Evolutionary conservation across 768 basidiomycete species (phyloP).

Genomic region (Calocybe gangraenosa): DNA sequence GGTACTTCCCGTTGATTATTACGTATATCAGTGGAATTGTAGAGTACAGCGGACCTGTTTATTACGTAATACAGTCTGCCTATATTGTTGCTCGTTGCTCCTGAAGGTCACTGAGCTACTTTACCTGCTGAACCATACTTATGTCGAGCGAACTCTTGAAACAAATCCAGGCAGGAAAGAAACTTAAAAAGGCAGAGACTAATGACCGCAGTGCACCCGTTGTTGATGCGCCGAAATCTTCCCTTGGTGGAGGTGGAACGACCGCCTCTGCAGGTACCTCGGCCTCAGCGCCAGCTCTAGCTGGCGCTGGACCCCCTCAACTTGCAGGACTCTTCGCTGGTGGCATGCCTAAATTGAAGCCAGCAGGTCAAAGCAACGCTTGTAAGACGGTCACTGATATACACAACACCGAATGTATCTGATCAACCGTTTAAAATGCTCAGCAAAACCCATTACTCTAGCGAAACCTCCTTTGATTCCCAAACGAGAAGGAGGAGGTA

Average conservation of each 20-base stretch:
- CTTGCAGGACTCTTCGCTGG: conserved; percentile 85
- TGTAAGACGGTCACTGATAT: conserved; percentile 34
- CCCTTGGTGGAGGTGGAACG: conserved; percentile 36
- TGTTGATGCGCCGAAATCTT: conserved; percentile 44
- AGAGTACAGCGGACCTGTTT: background rate
- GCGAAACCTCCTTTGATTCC: conserved; percentile 69
- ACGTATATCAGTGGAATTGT: background rate
- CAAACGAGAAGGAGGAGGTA: conserved; percentile 31
- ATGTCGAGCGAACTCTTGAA: conserved; percentile 78
- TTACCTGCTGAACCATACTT: too few relatives aligned
- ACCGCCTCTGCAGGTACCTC: conserved; percentile 24
- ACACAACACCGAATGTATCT: conserved; percentile 5
- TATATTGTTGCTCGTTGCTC: too few relatives aligned
- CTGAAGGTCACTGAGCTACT: too few relatives aligned
- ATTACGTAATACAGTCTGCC: conserved; percentile 12
- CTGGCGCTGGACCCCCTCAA: conserved; percentile 60
- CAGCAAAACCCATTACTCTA: conserved; percentile 59
- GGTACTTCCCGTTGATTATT: background rate
- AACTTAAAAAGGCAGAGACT: conserved; percentile 77
- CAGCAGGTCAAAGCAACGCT: conserved; percentile 58
- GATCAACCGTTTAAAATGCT: background rate
- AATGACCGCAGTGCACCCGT: conserved; percentile 74
- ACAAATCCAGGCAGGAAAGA: conserved; percentile 81
- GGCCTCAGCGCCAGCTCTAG: conserved; percentile 19
- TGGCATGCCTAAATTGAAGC: conserved; percentile 87